Evolutionary conservation across 1,284 basidiomycete species (phyloP).

Genomic region (Marasmius sp.): DNA sequence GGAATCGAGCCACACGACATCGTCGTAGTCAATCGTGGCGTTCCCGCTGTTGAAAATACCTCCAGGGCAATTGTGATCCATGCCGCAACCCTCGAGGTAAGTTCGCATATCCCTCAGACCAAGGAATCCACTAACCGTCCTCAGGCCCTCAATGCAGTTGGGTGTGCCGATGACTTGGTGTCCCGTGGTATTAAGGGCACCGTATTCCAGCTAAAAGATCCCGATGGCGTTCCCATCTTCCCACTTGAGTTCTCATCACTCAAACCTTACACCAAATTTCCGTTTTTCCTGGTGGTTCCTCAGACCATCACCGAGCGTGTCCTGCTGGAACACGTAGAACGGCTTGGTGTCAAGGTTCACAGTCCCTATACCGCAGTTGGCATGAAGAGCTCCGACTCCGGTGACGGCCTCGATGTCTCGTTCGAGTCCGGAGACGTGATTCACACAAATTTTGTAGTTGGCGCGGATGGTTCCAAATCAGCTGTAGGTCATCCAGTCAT

Average conservation of each 20-base stretch:
- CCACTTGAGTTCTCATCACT: background rate
- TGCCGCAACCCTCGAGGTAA: conserved; percentile 16
- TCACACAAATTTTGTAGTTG: conserved; percentile 47
- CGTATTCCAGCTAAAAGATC: background rate
- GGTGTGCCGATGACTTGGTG: conserved; percentile 2
- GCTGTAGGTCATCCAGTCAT: conserved; percentile 32
- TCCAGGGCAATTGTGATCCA: conserved; percentile 9
- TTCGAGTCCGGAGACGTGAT: conserved; percentile 46
- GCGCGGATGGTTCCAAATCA: conserved; percentile 56
- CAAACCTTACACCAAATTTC: conserved; percentile 2
- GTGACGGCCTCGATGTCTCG: conserved; percentile 29
- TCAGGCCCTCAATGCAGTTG: conserved; percentile 4
- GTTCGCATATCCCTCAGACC: background rate
- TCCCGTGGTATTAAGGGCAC: background rate
- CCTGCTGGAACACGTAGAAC: background rate
- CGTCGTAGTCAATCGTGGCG: conserved; percentile 5
- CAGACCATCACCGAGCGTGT: conserved; percentile 1
- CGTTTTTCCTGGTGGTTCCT: conserved; percentile 1
- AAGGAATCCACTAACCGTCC: background rate
- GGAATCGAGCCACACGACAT: conserved; percentile 34
- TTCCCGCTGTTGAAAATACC: too few species aligned
- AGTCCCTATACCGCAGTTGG: conserved; percentile 23
- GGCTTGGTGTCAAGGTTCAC: conserved; percentile 18
- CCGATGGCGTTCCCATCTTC: background rate
- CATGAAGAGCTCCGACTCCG: conserved; percentile 17